Base-by-base conservation (phyloP, 1,284 basidiomycete species). In the Ceratobasidium sp. region DNA sequence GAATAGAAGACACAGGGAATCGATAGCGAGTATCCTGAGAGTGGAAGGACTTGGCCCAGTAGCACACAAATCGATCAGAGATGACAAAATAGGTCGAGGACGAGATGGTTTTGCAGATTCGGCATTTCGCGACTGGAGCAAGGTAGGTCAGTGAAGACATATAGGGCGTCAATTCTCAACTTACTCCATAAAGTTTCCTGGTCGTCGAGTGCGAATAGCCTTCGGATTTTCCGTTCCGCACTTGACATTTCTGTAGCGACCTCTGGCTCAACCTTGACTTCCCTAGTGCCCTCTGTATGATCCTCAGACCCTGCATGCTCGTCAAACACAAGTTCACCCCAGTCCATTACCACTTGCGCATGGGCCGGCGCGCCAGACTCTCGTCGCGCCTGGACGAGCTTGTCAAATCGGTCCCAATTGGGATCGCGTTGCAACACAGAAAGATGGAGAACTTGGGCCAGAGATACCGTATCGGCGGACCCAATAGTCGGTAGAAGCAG, bases 1-100 rank as follows among this genome's bases (percentile, higher is more conserved):
- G 77, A n/a, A 90, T 76, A 52, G 82, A 83, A 6, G 79, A 77
- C 10, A 83, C 76, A 2, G 82, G 81, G 75, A 88, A 82, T 18
- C 88, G 88, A 75, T 88, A 87, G 75, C 82, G 80, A 32, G 82
- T 77, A 74, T 85, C 81, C n/a, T 77, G 74, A 62, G 82, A 78
- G 4, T 82, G 79, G 26, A 84, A 77, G 48, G 80, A 83, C 75
- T 84, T 85, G 74, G 82, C 82, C 85, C 85, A 87, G 78, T 86
- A 74, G 71, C 73, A 82, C 36, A 87, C 74, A 74, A 81, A 82
- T 50, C 81, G 78, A 1, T 78, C 76, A 1, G 83, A 82, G 18
- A 87, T 78, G 36, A 84, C 83, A 55, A 87, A 81, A 69, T 83
- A 83, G 5, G 86, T 86, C 10, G 79, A 75, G 2, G 81, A 82